Percentiles rank a stretch among this genome's conserved stretches.
phyloP scores from a whole-genome alignment of 108 stramenopile species.

The Nitzschia palea region DNA sequence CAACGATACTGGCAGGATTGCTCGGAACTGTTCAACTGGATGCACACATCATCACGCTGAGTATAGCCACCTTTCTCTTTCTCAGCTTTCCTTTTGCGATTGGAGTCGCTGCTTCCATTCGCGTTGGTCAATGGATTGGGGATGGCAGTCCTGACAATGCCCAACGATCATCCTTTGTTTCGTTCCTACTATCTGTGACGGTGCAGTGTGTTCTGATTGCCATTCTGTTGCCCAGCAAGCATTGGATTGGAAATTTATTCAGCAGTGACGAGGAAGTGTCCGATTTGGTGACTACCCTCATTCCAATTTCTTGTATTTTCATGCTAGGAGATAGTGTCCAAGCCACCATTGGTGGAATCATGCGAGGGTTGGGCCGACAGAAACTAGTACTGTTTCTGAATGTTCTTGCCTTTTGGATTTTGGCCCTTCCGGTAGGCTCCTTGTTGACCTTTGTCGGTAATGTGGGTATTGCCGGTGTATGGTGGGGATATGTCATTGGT shows the following conservation, averaged over 20 bases:
- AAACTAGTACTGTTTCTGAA: conserved; percentile 28
- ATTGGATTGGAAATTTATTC: conserved; percentile 25
- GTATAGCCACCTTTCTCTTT: conserved; percentile 30
- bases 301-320: conserved; percentile 39
- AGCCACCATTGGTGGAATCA: conserved; percentile 34
- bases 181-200: conserved; percentile 13
- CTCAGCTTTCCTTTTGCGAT: conserved; percentile 46
- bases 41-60: conserved; percentile 40
- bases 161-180: conserved; percentile 16
- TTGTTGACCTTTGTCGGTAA: conserved; percentile 29
- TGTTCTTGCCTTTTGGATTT: conserved; percentile 36
- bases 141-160: conserved; percentile 28
- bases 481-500: conserved; percentile 19
- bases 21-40: conserved; percentile 35
- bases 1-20: conserved; percentile 44
- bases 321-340: conserved; percentile 36
- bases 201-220: conserved; percentile 8
- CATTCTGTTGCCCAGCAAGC: conserved; percentile 19
- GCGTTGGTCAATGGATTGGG: conserved; percentile 38
- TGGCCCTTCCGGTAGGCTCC: conserved; percentile 28
- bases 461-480: conserved; percentile 15
- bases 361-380: conserved; percentile 44
- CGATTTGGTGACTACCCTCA: conserved; percentile 18
- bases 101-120: conserved; percentile 45
- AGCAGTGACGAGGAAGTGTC: conserved; percentile 38